Conservation (phyloP, 306 rosid genomes). For the Pterocarpus macrocarpus region DNA sequence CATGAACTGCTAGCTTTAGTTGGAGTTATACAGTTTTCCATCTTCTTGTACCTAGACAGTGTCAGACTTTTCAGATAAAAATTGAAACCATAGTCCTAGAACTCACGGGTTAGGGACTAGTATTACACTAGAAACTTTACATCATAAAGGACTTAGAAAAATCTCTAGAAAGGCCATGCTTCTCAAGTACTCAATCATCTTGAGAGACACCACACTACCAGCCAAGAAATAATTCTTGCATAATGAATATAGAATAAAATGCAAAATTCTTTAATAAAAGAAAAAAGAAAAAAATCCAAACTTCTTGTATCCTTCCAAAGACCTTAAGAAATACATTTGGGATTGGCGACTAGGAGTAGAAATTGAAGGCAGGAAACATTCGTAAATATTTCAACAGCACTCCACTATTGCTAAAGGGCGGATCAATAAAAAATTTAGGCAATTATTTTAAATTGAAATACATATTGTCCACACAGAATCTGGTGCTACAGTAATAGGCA, state of each 20-base stretch:
- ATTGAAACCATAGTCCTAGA: constrained; percentile 37
- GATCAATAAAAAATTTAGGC: background rate
- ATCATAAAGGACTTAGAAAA: constrained; percentile 4
- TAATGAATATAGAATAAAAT: constrained; percentile 33
- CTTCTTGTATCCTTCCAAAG: constrained; percentile 13
- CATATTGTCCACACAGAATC: constrained; percentile 7
- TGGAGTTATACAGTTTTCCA: constrained; percentile 74
- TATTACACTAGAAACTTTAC: background rate
- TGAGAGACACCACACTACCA: constrained; percentile 25
- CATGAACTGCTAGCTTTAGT: constrained; percentile 50
- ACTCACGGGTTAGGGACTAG: constrained; percentile 5
- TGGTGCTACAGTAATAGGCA: constrained; percentile 20
- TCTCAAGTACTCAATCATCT: constrained; percentile 1
- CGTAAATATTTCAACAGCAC: background rate
- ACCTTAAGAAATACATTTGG: constrained; percentile 9
- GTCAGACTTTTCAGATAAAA: constrained; percentile 37
- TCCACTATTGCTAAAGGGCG: background rate
- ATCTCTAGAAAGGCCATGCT: background rate
- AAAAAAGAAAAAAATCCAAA: constrained; percentile 34
- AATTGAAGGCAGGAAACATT: constrained; percentile 8
- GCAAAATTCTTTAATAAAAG: constrained; percentile 24
- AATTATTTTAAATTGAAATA: constrained; percentile 6
- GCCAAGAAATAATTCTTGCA: constrained; percentile 34
- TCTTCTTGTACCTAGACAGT: constrained; percentile 73
- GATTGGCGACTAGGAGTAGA: background rate